phyloP scores from a whole-genome alignment of 108 stramenopile species.

The Skeletonema potamos region DNA sequence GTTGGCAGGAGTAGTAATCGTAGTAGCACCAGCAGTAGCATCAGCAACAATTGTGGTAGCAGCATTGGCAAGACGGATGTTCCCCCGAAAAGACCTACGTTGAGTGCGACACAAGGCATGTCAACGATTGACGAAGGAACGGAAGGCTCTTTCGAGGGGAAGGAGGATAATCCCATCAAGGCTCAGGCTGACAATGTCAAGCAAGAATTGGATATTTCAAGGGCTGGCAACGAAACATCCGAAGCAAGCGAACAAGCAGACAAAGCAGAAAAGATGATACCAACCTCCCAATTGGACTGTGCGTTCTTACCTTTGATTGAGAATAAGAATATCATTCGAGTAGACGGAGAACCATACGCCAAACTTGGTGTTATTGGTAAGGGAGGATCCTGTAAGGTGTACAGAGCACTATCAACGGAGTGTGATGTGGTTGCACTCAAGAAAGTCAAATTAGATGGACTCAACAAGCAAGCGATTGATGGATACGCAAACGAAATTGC shows the following conservation, averaged over 20 bases:
- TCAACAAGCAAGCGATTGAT: constrained; percentile 82
- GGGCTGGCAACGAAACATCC: not conserved
- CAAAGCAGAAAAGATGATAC: constrained; percentile 11
- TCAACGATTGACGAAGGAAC: constrained; percentile 45
- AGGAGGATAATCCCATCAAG: not conserved
- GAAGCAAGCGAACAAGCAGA: not conserved
- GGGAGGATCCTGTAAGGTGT: constrained; percentile 97
- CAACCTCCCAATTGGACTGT: constrained; percentile 19
- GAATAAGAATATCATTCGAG: constrained; percentile 79
- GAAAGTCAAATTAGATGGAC: constrained; percentile 89
- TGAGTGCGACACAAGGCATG: constrained; percentile 19
- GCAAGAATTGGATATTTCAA: not conserved
- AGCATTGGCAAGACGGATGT: not conserved
- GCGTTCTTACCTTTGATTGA: constrained; percentile 78
- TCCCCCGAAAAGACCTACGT: not conserved
- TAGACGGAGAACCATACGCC: constrained; percentile 81
- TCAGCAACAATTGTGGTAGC: no score
- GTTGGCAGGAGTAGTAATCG: not conserved
- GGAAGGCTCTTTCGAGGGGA: not conserved
- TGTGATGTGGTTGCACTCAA: constrained; percentile 93
- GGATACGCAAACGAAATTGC: constrained; percentile 98
- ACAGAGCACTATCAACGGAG: constrained; percentile 79
- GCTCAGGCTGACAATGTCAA: not conserved
- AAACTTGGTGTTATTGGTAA: constrained; percentile 95
- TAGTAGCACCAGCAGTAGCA: not conserved